A percentile compares a stretch with the other conserved stretches of the same genome.
These are phyloP conservation scores for Komagataella pastoris DNA, from an alignment of 805 yeast genomes.

Conservation along the genomic window DNA sequence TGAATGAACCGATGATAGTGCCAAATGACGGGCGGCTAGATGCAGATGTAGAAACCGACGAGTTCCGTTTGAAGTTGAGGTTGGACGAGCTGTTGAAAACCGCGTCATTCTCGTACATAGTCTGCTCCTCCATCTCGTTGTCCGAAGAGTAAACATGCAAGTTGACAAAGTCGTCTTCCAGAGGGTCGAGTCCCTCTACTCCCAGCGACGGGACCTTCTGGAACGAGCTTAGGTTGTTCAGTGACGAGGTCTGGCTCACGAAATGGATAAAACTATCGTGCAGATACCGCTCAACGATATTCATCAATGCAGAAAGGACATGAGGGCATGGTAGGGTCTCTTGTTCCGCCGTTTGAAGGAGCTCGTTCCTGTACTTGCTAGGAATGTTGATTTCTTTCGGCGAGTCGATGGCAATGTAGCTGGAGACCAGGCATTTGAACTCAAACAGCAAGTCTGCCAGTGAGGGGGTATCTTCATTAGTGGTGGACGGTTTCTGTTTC, in stretches of 20 bases:
- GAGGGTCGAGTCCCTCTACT: background rate
- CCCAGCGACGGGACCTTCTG: background rate
- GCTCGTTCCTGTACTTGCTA: conserved; percentile 6
- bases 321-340: background rate
- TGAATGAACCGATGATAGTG: background rate
- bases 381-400: conserved; percentile 20
- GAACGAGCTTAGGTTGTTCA: background rate
- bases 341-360: background rate
- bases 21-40: background rate
- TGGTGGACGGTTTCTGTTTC: background rate
- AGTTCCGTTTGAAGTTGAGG: background rate
- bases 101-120: background rate
- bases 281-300: background rate
- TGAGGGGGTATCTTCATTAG: background rate
- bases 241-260: background rate
- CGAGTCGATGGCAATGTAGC: conserved; percentile 13
- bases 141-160: background rate
- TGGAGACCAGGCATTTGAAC: conserved; percentile 14
- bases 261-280: background rate
- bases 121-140: background rate
- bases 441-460: conserved; percentile 4
- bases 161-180: background rate
- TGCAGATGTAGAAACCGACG: background rate
- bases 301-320: background rate
- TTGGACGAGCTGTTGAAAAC: background rate